Evolutionary conservation across 768 basidiomycete species (phyloP), one percentile per base, ranked within the genome.

Genomic region (Mycena vulgaris): DNA sequence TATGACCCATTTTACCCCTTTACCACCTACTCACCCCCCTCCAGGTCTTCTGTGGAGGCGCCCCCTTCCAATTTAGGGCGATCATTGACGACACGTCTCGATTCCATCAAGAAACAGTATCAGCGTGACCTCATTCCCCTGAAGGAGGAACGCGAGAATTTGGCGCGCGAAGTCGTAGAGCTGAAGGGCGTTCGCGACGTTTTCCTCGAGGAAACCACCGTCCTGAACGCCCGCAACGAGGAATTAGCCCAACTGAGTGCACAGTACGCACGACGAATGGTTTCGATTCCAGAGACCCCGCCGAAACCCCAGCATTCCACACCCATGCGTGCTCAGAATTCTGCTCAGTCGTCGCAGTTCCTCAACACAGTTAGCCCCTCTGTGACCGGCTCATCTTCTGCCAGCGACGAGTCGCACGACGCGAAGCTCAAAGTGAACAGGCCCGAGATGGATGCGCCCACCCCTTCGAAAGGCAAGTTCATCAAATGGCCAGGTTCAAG

Each of bases 201-300:
- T 47, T 93, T 94, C 81, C 82, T 97, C 45, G 97, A 97, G 76
- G 98, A 99, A 83, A 94, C 96, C 0, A 93, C 95, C 0, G 92
- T 92, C 25, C 87, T 99, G 57, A 95, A 95, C 78, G 92, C 91
- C 8, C 90, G 96, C 55, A 99, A 99, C 81, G 96, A 97, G 75
- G 95, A 97, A 78, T 87, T 99, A 8, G 93, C 94, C 1, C 93
- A 96, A 78, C 88, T 98, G 49, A 94, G 93, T 72, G 88, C 92
- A 6, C 93, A 95, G 35, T 94, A 97, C 71, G 82, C 90, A 13
- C 90, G 94, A 39, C 92, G 94, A 68, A 88, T 94, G 76, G 97
- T 98, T 57, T 79, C 77, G 30, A 79, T 81, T 28, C 81, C 82
- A 19, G 85, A 87, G 68, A 75, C 75, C 1, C 78, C 80, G 17